A percentile compares a stretch with the other conserved stretches of the same genome.
These are phyloP conservation scores for Dactylellina haptotyla DNA, from an alignment of 2,329 filamentous ascomycete species.

Conservation along the genomic window DNA sequence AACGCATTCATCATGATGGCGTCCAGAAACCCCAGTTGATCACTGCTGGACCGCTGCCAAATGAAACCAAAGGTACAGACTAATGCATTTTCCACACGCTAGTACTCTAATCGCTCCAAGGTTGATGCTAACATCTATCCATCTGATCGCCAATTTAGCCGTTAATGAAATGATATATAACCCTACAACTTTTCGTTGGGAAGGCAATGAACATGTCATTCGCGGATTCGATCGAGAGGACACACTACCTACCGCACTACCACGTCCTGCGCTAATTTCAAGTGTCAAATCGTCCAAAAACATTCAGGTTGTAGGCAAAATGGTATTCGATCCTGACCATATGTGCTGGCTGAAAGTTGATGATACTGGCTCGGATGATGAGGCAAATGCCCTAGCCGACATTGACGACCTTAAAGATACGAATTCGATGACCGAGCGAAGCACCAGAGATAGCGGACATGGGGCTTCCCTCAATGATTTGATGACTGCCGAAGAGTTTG, in stretches of 20 bases:
- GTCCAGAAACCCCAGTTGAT: conserved; percentile 87
- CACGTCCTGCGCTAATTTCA: conserved; percentile 82
- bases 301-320: conserved; percentile 93
- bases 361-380: conserved; percentile 64
- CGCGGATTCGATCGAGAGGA: conserved; percentile 78
- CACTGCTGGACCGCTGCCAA: conserved; percentile 78
- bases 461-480: conserved; percentile 70
- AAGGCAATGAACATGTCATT: conserved; percentile 91
- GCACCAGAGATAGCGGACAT: conserved; percentile 65
- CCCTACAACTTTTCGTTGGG: conserved; percentile 85
- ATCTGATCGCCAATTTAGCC: conserved; percentile 65
- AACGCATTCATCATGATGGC: conserved; percentile 38
- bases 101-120: neutral
- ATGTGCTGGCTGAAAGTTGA: conserved; percentile 96
- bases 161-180: conserved; percentile 98
- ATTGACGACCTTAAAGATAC: conserved; percentile 80
- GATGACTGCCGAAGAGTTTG: conserved; percentile 94
- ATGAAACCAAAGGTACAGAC: conserved; percentile 80
- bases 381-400: conserved; percentile 70
- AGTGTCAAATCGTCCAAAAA: conserved; percentile 82
- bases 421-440: conserved; percentile 64
- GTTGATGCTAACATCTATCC: conserved; percentile 34
- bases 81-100: neutral
- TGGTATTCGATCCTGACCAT: conserved; percentile 96
- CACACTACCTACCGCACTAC: conserved; percentile 64